Evolutionary conservation across 176 grass and related monocot species (phyloP).

Genomic region (Dendrocalamus sinicus): DNA sequence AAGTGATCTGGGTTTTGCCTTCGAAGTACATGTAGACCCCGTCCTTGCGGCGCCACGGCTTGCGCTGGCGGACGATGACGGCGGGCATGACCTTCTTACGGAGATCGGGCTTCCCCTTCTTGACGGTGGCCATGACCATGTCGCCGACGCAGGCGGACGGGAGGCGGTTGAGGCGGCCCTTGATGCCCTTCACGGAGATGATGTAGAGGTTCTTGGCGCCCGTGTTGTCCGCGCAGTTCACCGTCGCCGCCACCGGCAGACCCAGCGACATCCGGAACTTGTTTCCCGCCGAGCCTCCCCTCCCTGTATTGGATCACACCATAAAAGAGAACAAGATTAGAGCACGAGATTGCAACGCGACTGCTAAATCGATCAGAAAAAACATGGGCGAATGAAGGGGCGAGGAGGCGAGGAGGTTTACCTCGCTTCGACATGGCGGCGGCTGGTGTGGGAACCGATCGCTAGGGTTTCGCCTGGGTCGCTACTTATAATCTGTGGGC

Average conservation of each 20-base stretch:
- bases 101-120: constrained; percentile 72
- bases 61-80: constrained; percentile 69
- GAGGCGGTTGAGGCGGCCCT: constrained; percentile 67
- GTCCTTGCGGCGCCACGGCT: constrained; percentile 71
- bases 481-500: constrained; percentile 25
- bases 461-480: constrained; percentile 37
- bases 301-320: constrained; percentile 37
- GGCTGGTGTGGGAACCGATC: constrained; percentile 36
- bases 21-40: constrained; percentile 77
- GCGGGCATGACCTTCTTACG: constrained; percentile 75
- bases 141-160: constrained; percentile 73
- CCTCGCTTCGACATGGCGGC: constrained; percentile 74
- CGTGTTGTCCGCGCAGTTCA: constrained; percentile 68
- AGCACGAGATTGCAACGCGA: neutral
- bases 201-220: constrained; percentile 69
- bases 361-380: neutral
- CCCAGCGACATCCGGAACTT: constrained; percentile 68
- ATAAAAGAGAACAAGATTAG: neutral
- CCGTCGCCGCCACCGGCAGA: constrained; percentile 66
- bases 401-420: neutral
- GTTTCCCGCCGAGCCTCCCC: constrained; percentile 59
- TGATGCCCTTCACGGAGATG: constrained; percentile 75
- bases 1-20: constrained; percentile 25
- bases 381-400: neutral
- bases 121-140: constrained; percentile 81